Base-by-base conservation (phyloP, 2,329 filamentous ascomycete genomes). In the Sarocladium strictum region DNA sequence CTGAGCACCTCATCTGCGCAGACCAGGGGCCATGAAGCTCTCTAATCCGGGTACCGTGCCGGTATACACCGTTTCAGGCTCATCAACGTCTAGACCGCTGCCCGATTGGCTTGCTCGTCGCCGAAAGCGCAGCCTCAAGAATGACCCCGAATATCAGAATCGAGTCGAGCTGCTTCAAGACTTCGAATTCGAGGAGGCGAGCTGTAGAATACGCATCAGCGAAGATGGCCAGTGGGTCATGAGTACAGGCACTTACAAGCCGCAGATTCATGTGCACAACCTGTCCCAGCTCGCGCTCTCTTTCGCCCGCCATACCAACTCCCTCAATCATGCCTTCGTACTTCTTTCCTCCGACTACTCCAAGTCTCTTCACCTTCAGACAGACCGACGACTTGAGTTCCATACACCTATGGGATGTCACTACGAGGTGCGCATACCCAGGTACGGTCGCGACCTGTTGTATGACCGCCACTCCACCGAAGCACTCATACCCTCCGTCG, bases 171-270 rank as follows among this genome's bases (percentile, higher is more conserved):
- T 99, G 55, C 80, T 99, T 35, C 94, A 99, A 65, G 94, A 99
- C 67, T 99, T 99, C 69, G 92, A 95, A 66, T 97, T 99, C 64
- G 92, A 97, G 64, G 92, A 96, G 72, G 93, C 95, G 38, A 96
- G 91, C 67, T 84, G 86, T 61, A 97, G 93, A 67, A 84, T 99
- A 59, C 83, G 90, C 51, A 83, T 94, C 59, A 96, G 90, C 63
- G 92, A 96, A 56, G 94, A 99, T 81, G 93, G 93, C 50, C 87
- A 97, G 67, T 99, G 94, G 92, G 84, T 94, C 38, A 94, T 97
- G 89, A 95, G 89, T 64, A 95, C 92, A 53, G 91, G 90, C 75
- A 86, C 83, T 54, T 86, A 84, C 69, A 83, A 78, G 69, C 76
- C 71, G 50, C 70, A 73, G 57, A 96, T 97, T 56, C 94, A 97